Evolutionary conservation across 768 basidiomycete genomes (phyloP).

Genomic region (Tylopilus intermedius): DNA sequence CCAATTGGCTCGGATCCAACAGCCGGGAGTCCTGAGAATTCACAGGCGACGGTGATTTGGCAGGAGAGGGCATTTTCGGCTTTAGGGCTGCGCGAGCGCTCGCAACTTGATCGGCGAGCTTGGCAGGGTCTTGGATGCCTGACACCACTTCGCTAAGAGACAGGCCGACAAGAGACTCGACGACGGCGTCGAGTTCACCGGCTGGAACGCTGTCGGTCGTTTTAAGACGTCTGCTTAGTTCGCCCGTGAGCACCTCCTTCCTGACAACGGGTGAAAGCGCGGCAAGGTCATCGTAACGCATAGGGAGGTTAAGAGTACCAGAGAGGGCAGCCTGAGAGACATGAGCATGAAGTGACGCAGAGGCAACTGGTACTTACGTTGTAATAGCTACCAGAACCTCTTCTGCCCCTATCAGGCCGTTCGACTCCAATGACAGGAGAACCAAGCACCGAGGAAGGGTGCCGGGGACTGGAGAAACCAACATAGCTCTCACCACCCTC

Average conservation of each 20-base stretch:
- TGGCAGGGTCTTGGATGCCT: slow-evolving; percentile 65
- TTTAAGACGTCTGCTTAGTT: slow-evolving; percentile 72
- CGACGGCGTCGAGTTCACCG: slow-evolving; percentile 57
- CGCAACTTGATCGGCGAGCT: slow-evolving; percentile 61
- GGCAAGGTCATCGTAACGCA: slow-evolving; percentile 84
- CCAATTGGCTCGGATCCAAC: slow-evolving; percentile 57
- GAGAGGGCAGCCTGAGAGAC: slow-evolving; percentile 64
- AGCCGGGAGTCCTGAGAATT: slow-evolving; percentile 67
- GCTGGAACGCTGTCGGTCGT: slow-evolving; percentile 47
- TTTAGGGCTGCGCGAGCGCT: slow-evolving; percentile 34
- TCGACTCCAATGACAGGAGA: slow-evolving; percentile 56
- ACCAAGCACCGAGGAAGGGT: slow-evolving; percentile 43
- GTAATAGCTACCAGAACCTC: slow-evolving; percentile 85
- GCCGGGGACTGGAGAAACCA: slow-evolving; percentile 73
- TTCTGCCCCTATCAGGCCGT: slow-evolving; percentile 58
- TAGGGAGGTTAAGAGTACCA: slow-evolving; percentile 74
- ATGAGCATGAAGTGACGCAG: slow-evolving; percentile 5
- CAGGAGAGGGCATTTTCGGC: slow-evolving; percentile 37
- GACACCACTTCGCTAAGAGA: slow-evolving; percentile 74
- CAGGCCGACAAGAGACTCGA: slow-evolving; percentile 65
- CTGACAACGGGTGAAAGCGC: slow-evolving; percentile 82
- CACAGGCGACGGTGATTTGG: slow-evolving; percentile 50
- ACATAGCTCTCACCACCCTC: slow-evolving; percentile 74
- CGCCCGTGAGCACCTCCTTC: slow-evolving; percentile 80
- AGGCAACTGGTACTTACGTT: slow-evolving; percentile 44